Evolutionary conservation across 352 stramenopile species (phyloP).

Genomic region (Peronospora farinosa): DNA sequence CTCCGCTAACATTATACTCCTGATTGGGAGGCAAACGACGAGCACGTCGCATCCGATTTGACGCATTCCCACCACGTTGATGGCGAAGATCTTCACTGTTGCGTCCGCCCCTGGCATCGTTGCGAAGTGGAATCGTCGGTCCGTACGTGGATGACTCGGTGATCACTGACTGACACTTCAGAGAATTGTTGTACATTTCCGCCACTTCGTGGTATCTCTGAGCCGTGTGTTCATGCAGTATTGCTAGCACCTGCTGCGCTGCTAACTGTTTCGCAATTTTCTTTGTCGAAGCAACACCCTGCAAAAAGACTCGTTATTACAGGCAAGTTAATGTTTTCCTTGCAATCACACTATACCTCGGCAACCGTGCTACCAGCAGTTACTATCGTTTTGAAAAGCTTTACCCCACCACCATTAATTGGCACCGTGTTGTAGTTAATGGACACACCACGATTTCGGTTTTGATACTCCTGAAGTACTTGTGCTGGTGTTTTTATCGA

Average conservation of each 20-base stretch:
- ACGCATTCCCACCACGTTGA: slow-evolving; percentile 8
- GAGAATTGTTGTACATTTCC: slow-evolving; percentile 58
- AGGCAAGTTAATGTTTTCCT: slow-evolving; percentile 4
- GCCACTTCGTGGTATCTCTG: slow-evolving; percentile 58
- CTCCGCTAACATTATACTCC: slow-evolving; percentile 24
- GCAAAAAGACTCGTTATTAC: slow-evolving; percentile 7
- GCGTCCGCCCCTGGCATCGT: slow-evolving; percentile 8
- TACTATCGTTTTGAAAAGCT: slow-evolving; percentile 80
- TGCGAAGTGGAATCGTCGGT: slow-evolving; percentile 11
- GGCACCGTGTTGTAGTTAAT: slow-evolving; percentile 79
- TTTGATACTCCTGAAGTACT: slow-evolving; percentile 84
- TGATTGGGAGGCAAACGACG: slow-evolving; percentile 19
- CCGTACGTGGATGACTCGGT: slow-evolving; percentile 21
- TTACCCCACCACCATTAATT: slow-evolving; percentile 42
- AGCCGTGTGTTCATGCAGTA: slow-evolving; percentile 49
- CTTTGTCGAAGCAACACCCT: slow-evolving; percentile 74
- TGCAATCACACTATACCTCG: slow-evolving; percentile 36
- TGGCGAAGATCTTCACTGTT: slow-evolving; percentile 22
- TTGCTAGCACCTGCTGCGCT: slow-evolving; percentile 59
- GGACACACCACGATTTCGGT: slow-evolving; percentile 65
- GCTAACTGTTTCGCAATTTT: slow-evolving; percentile 77
- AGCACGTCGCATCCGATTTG: slow-evolving; percentile 17
- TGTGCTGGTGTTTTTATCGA: slow-evolving; percentile 77
- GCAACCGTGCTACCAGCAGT: slow-evolving; percentile 55
- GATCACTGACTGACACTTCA: slow-evolving; percentile 30